phyloP scores from a whole-genome alignment of 1,284 basidiomycete genomes.

The Xerocomus nothofagi region DNA sequence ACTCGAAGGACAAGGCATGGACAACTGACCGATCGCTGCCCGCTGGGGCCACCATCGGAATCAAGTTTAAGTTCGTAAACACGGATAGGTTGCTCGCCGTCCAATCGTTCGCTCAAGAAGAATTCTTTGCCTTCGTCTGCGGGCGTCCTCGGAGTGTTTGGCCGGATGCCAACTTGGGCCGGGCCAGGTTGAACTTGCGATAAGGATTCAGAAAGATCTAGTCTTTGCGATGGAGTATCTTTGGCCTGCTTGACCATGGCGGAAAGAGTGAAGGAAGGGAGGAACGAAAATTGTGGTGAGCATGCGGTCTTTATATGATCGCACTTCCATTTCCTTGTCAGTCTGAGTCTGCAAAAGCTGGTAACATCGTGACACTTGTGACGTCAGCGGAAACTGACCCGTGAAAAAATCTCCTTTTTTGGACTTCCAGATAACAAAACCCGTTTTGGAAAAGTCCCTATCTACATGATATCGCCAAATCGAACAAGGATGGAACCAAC shows the following conservation, averaged over 20 bases:
- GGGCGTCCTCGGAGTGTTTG: slow-evolving; percentile 74
- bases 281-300: slow-evolving; percentile 1
- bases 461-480: no score
- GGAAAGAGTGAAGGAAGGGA: not conserved
- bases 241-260: slow-evolving; percentile 9
- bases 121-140: slow-evolving; percentile 90
- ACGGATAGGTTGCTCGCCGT: slow-evolving; percentile 64
- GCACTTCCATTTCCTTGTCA: slow-evolving; percentile 15
- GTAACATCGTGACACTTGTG: slow-evolving; percentile 18
- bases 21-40: slow-evolving; percentile 73
- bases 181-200: slow-evolving; percentile 9
- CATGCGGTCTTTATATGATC: slow-evolving; percentile 16
- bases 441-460: not conserved
- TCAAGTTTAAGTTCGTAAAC: slow-evolving; percentile 87
- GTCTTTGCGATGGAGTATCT: not conserved
- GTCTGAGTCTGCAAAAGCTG: slow-evolving; percentile 2
- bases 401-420: slow-evolving; percentile 3
- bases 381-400: slow-evolving; percentile 20
- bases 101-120: slow-evolving; percentile 61
- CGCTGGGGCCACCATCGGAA: slow-evolving; percentile 85
- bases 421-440: slow-evolving; percentile 1
- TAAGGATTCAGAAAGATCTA: slow-evolving; percentile 18
- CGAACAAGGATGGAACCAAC: not conserved
- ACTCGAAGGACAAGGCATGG: not conserved
- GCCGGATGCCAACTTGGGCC: slow-evolving; percentile 1